A percentile compares a stretch with the other conserved stretches of the same genome.
Conservation (phyloP, 805 yeast genomes). For the Phaffomyces opuntiae region DNA sequence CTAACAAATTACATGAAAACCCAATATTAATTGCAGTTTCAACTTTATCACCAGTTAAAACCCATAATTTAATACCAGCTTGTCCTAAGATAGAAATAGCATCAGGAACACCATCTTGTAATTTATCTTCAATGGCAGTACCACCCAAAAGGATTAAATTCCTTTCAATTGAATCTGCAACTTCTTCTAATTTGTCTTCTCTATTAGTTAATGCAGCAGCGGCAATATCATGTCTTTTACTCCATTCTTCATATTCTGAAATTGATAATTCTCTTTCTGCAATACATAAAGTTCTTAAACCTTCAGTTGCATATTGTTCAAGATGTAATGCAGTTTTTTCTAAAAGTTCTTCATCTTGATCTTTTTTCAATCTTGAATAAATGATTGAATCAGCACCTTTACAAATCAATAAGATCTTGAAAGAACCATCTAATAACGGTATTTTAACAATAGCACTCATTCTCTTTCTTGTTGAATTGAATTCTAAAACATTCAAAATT, state of each 20-base stretch:
- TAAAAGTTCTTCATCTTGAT: constrained; percentile 40
- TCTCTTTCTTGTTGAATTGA: constrained; percentile 80
- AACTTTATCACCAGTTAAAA: constrained; percentile 82
- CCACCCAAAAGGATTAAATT: constrained; percentile 67
- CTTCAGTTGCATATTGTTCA: constrained; percentile 77
- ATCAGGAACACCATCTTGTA: constrained; percentile 85
- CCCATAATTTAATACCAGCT: constrained; percentile 85
- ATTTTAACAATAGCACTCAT: constrained; percentile 77
- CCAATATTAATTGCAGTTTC: constrained; percentile 88
- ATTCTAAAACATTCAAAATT: constrained; percentile 63
- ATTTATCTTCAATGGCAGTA: constrained; percentile 79
- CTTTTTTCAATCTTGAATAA: constrained; percentile 53
- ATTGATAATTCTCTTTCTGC: constrained; percentile 63
- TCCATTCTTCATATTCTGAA: constrained; percentile 60
- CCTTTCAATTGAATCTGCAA: constrained; percentile 66
- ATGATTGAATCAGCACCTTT: constrained; percentile 84
- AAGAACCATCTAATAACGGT: constrained; percentile 39
- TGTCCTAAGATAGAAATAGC: constrained; percentile 60
- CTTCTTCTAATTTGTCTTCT: constrained; percentile 67
- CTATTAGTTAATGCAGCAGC: constrained; percentile 56
- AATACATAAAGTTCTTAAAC: constrained; percentile 74
- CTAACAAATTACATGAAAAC: constrained; percentile 72
- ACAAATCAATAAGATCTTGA: constrained; percentile 59
- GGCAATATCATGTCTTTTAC: constrained; percentile 53
- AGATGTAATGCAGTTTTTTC: constrained; percentile 64